Conservation (phyloP, 129 eudicot species). For the Rutidosis leptorrhynchoides region DNA sequence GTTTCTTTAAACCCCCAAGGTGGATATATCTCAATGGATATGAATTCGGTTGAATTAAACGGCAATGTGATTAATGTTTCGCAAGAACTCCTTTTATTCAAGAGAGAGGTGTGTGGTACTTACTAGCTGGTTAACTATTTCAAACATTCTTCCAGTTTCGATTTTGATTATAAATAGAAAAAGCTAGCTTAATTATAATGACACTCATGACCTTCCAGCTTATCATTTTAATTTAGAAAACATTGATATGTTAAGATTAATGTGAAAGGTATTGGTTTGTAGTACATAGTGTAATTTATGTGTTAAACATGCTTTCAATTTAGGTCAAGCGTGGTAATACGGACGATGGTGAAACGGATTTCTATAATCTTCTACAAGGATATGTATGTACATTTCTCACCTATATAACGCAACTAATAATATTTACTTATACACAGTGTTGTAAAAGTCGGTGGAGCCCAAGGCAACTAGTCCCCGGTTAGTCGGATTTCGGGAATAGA, state of each 20-base stretch:
- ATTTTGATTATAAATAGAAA: not conserved
- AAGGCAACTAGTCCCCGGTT: no score
- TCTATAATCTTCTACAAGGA: conserved; percentile 57
- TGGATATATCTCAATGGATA: conserved; percentile 56
- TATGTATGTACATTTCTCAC: conserved; percentile 42
- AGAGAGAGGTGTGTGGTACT: conserved; percentile 56
- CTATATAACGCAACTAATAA: no score
- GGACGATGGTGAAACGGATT: conserved; percentile 61
- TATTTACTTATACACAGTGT: no score
- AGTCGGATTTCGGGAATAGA: no score
- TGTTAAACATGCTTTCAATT: not conserved
- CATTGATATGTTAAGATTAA: not conserved
- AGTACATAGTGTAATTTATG: not conserved
- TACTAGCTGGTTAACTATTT: conserved; percentile 11
- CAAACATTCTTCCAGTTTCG: not conserved
- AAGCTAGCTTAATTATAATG: not conserved
- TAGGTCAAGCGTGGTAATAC: conserved; percentile 52
- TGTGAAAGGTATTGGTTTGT: not conserved
- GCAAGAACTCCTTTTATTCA: conserved; percentile 45
- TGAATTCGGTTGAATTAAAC: conserved; percentile 26
- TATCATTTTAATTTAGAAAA: no score
- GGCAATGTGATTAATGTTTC: conserved; percentile 27
- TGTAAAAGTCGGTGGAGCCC: no score
- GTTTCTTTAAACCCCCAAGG: conserved; percentile 50
- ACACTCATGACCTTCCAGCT: no score